Evolutionary conservation across 331 rosid genomes (phyloP).

Genomic region (Quercus tomentella): DNA sequence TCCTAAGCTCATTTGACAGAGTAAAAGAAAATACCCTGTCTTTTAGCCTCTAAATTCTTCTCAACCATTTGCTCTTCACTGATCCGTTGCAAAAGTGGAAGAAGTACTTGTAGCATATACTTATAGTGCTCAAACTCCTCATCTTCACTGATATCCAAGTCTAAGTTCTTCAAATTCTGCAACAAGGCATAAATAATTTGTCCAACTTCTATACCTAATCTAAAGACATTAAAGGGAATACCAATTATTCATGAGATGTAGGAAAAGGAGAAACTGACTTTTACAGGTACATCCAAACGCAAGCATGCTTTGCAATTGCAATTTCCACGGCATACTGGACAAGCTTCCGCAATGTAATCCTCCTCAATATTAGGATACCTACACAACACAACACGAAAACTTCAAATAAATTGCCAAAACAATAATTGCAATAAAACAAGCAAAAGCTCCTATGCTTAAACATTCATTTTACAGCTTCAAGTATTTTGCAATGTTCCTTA

Average conservation of each 20-base stretch:
- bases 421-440: neutral
- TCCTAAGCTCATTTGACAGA: neutral
- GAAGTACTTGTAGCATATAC: constrained; percentile 37
- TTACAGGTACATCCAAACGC: constrained; percentile 32
- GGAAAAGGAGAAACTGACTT: constrained; percentile 30
- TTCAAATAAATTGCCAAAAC: neutral
- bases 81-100: constrained; percentile 46
- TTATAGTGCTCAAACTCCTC: constrained; percentile 19
- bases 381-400: neutral
- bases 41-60: constrained; percentile 47
- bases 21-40: constrained; percentile 36
- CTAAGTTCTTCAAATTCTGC: constrained; percentile 34
- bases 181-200: neutral
- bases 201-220: neutral
- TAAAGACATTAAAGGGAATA: neutral
- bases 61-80: constrained; percentile 52
- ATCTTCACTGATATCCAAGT: neutral
- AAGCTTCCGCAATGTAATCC: constrained; percentile 49
- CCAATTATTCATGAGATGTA: neutral
- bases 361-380: constrained; percentile 68
- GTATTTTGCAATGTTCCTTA: neutral
- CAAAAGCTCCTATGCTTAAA: neutral
- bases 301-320: constrained; percentile 91
- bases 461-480: neutral
- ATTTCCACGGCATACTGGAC: constrained; percentile 72